These are phyloP conservation scores for Apostasia shenzhenica DNA, from an alignment of 106 monocot genomes.

Conservation along the genomic window DNA sequence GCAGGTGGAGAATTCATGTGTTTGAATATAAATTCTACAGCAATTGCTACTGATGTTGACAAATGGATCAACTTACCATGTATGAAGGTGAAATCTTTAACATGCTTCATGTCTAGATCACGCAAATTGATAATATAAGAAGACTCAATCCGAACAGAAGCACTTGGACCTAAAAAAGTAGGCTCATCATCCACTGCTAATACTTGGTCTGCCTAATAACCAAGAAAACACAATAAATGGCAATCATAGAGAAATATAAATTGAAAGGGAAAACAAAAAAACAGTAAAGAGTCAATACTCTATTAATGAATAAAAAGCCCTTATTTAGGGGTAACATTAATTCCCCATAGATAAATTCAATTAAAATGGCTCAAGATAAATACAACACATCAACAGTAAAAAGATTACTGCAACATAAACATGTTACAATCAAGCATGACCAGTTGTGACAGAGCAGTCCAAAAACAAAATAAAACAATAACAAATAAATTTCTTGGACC, in stretches of 20 bases:
- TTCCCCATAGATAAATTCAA: too few relatives aligned
- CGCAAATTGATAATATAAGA: conserved; percentile 82
- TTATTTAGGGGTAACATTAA: too few relatives aligned
- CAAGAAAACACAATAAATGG: neutral
- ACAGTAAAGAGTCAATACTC: neutral
- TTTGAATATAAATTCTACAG: neutral
- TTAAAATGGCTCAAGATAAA: too few relatives aligned
- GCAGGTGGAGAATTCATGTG: too few relatives aligned
- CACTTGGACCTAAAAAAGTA: conserved; percentile 23
- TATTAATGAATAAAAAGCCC: too few relatives aligned
- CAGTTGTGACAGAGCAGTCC: too few relatives aligned
- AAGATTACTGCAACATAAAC: too few relatives aligned
- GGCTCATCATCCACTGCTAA: conserved; percentile 86
- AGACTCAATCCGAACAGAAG: conserved; percentile 71
- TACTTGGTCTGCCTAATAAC: conserved; percentile 63
- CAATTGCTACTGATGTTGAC: neutral
- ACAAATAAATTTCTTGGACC: too few relatives aligned
- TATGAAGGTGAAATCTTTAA: conserved; percentile 94
- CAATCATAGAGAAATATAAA: neutral
- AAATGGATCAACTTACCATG: conserved; percentile 53
- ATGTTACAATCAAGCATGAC: too few relatives aligned
- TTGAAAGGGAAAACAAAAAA: neutral
- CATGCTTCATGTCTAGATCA: conserved; percentile 82
- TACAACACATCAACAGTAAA: too few relatives aligned
- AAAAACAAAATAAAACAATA: too few relatives aligned